Evolutionary conservation across 192 early-diverging fungal genomes (phyloP), one percentile per base, ranked within the genome.

Genomic region (Mortierella claussenii): DNA sequence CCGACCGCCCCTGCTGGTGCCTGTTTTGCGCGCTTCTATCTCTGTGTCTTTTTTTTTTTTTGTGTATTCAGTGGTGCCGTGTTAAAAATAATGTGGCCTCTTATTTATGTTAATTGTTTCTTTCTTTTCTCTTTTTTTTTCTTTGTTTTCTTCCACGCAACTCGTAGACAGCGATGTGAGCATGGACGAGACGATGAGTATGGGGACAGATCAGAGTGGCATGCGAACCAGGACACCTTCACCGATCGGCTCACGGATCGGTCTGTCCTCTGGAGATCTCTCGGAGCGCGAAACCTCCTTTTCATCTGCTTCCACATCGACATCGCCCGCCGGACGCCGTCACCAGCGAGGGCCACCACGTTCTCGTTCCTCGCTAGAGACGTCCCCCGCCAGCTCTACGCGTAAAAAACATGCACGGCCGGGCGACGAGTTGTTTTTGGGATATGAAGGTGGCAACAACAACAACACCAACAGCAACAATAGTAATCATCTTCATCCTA

Each of bases 241-340:
- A 13, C 57, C 73, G 13, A 10, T n/a, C 1, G 59, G 53, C 10
- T 65, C 57, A 1, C 64, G 54, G 8, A 47, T n/a, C 1, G 50
- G 45, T 28, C 32, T 50, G 11, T 65, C 73, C 15, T 67, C 73
- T 2, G 55, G 58, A n/a, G 54, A 79, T 15, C 9, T 71, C 6
- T 83, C 82, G 0, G 82, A 83, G 34, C 37, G 55, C 11, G 75
- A 80, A 15, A 55, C 79, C 15, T 71, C 67, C 7, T 66, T 56
- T 48, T 70, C 50, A 4, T 63, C 69, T 23, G 42, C 37, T 10
- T 63, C 69, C 2, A 49, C 59, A 27, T 55, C 68, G 11, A 68
- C 56, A 15, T 59, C 57, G 1, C 48, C 67, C 17, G 48, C 67
- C 21, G 31, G 34, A 20, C 49, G 42, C 1, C 50, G n/a, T n/a